Percentiles rank a stretch among this genome's conserved stretches.
Conservation (phyloP, 2,329 filamentous ascomycete genomes). For the Corniculantispora saksenae region DNA sequence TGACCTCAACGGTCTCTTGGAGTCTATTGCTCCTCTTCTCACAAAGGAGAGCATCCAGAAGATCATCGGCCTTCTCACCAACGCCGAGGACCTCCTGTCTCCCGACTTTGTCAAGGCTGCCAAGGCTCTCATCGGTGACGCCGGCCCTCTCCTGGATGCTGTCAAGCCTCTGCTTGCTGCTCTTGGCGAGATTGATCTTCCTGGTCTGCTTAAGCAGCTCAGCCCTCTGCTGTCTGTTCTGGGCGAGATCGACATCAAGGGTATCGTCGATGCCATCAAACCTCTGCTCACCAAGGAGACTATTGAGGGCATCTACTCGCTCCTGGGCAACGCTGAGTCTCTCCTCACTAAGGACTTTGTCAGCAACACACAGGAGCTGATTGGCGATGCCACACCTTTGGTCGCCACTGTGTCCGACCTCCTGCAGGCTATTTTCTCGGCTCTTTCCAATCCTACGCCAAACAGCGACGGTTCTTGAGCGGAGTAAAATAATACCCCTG, state of each 20-base stretch:
- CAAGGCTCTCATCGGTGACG: constrained; percentile 34
- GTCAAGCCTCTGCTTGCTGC: constrained; percentile 33
- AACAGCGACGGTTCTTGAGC: neutral
- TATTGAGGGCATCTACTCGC: constrained; percentile 36
- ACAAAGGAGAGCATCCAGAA: constrained; percentile 35
- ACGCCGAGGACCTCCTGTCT: constrained; percentile 37
- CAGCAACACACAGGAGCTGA: constrained; percentile 43
- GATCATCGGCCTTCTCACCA: constrained; percentile 35
- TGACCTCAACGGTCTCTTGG: constrained; percentile 30
- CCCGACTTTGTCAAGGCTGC: constrained; percentile 34
- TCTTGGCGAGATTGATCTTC: constrained; percentile 33
- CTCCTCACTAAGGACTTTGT: constrained; percentile 42
- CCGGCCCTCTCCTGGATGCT: constrained; percentile 33
- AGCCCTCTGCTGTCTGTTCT: constrained; percentile 34
- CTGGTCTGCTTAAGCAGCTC: constrained; percentile 30
- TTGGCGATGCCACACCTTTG: constrained; percentile 41
- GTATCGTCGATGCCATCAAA: constrained; percentile 36
- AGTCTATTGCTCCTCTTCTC: constrained; percentile 33
- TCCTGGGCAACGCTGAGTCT: constrained; percentile 41
- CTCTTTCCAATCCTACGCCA: neutral
- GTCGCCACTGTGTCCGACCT: constrained; percentile 17
- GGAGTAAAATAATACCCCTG: neutral
- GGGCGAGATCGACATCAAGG: constrained; percentile 32
- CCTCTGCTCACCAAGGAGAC: constrained; percentile 43
- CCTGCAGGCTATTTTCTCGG: constrained; percentile 11